Evolutionary conservation across 1,139 yeast genomes (phyloP), one percentile per base, ranked within the genome.

Genomic region (Protomyces lactucae-debilis): DNA sequence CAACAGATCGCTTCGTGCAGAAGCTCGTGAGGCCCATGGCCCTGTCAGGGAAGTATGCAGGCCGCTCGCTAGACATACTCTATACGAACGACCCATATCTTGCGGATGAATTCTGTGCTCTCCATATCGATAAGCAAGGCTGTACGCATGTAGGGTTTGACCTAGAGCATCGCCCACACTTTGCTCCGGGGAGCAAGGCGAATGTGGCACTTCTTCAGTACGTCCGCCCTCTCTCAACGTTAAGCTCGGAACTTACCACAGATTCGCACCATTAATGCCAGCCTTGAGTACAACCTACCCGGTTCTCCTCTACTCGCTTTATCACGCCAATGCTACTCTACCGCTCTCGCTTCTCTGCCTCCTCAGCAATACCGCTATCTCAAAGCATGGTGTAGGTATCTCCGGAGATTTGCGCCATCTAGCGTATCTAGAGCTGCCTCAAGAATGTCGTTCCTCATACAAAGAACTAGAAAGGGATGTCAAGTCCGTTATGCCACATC

Each of bases 91-190:
- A 39, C 23, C 32, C 52, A 4, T 8, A 52, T 4, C 21, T 16
- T 9, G 63, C 57, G 3, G 45, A 59, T 4, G 32, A n/a, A 4
- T 59, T 59, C 32, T 48, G 53, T 39, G 45, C 10, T n/a, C 23
- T n/a, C 2, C 52, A 52, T n/a, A 4, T 23, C 3, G 43, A 16
- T 12, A 14, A 32, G 10, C 45, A 10, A 10, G 32, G 8, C 6
- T 52, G 45, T 14, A 10, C 5, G 23, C 21, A 32, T n/a, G 14
- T 52, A 2, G 63, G 63, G 2, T 59, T 59, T 51, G 63, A 59
- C 43, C 45, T 59, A 28, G 63, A 59, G 45, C 63, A 59, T 35
- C 55, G 63, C 3, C 63, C 63, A 25, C 40, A 51, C 21, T 59
- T 23, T 52, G 8, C 28, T n/a, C 57, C 57, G 3, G 63, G 63